phyloP scores from a whole-genome alignment of 129 eudicot genomes.

The Lactuca saligna region DNA sequence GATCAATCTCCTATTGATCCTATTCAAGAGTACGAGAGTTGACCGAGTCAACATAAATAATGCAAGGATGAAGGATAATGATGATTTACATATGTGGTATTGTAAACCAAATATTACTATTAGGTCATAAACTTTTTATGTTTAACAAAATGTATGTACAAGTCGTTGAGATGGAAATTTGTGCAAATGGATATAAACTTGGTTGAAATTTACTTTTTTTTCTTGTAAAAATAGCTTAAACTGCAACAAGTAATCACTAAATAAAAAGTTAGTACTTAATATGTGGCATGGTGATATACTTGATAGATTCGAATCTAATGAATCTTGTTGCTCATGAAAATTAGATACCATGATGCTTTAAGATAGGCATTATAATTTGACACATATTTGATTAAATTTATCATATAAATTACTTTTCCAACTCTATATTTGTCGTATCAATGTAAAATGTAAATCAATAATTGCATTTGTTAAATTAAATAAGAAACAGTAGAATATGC shows the following conservation, averaged over 20 bases:
- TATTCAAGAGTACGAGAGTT: conserved; percentile 64
- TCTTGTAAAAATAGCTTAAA: not conserved
- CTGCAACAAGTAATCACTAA: not conserved
- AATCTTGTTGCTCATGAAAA: too few species aligned
- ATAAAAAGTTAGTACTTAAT: too few species aligned
- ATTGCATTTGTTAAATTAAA: too few species aligned
- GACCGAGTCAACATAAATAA: conserved; percentile 22
- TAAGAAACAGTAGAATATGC: too few species aligned
- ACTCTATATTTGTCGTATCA: too few species aligned
- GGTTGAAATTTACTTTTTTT: not conserved
- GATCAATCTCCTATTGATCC: conserved; percentile 41
- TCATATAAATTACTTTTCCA: too few species aligned
- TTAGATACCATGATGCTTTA: too few species aligned
- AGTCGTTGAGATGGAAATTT: not conserved
- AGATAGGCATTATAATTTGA: too few species aligned
- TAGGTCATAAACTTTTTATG: not conserved
- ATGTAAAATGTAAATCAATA: too few species aligned
- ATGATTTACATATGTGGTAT: not conserved
- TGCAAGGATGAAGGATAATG: conserved; percentile 9
- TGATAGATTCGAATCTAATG: too few species aligned
- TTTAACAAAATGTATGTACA: not conserved
- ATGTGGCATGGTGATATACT: too few species aligned
- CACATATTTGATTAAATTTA: too few species aligned
- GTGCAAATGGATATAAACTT: not conserved
- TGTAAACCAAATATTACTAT: conserved; percentile 11